Evolutionary conservation across 345 rosid species (phyloP), one percentile per base, ranked within the genome.

Genomic region (Corymbia maculata): DNA sequence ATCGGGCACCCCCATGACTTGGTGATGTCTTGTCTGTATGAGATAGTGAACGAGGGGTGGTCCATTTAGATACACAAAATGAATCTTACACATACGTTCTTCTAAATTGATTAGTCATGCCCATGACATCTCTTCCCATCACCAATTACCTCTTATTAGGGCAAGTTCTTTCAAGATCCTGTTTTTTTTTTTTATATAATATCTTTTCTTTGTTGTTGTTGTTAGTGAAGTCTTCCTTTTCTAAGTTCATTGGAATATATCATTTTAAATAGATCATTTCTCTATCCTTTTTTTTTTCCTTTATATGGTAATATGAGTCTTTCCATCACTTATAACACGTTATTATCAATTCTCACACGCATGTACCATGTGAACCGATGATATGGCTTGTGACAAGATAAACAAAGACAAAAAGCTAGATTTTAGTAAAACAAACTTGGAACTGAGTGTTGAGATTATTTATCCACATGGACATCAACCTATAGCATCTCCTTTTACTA

Each of bases 1-100:
- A 79, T 28, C 49, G 80, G 75, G 28, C 52, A 15, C 15, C 47
- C 53, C 53, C 51, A 82, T n/a, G 79, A 86, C 88, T 87, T 51
- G 28, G 42, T 70, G 45, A 61, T 50, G 64, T 70, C 85, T 86
- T 87, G 14, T 53, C 85, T 87, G 24, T 44, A 52, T 45, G 51
- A 85, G 45, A 12, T n/a, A 16, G 88, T 50, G 85, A 89, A 89
- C 90, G 87, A 66, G 88, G 52, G 86, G 89, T 88, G 92, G 89
- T 87, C 80, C 80, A 36, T 36, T 36, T 36, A 85, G 30, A 53
- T 90, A 88, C 42, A 36, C 44, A 52, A 86, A 89, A 79, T 80
- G 89, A 45, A 88, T 42, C 85, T 85, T 64, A 50, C 45, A 55
- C 36, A 51, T 32, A 51, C 17, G 49, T n/a, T 42, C 9, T 66